Evolutionary conservation across 1,139 yeast genomes (phyloP), one percentile per base, ranked within the genome.

Genomic region (Kazachstania sp.): DNA sequence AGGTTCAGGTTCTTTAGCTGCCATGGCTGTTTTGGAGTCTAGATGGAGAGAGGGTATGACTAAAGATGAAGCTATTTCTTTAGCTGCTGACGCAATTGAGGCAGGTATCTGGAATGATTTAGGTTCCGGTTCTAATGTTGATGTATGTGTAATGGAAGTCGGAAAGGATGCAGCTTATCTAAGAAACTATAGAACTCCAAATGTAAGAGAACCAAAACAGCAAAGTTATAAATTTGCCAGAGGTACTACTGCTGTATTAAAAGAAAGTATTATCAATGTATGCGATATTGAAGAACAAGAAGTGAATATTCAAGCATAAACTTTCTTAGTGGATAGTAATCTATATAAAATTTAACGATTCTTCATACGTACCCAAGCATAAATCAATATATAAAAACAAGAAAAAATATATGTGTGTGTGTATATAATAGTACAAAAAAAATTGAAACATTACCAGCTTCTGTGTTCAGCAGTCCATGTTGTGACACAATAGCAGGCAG

Each of bases 51-150:
- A 78, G 53, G 86, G 79, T 54, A 70, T 92, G 74, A 75, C 82
- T 23, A 83, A 74, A 65, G 95, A 88, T 44, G 95, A 87, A 64
- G 98, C 97, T 20, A 81, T 90, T 71, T 79, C 79, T 55, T 75
- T 92, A 51, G 92, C 96, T 54, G 76, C 96, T 5, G 88, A 86
- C 57, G 98, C 98, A 40, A 92, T 92, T 63, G 87, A 86, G 69
- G 87, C 96, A 31, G 98, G 98, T 77, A 90, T 92, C 62, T 92
- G 97, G 96, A 92, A 92, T 70, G 98, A 92, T 74, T 77, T 92
- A 67, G 98, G 98, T 42, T 90, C 97, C 2, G 98, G 98, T 64
- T 90, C 97, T 31, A 92, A 92, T 62, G 97, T 92, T 26, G 98
- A 92, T 67, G 74, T 92, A 54, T 92, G 97, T 72, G 97, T 92